Evolutionary conservation across 495 filamentous ascomycete species (phyloP).

Genomic region (Chaetomium tenue): DNA sequence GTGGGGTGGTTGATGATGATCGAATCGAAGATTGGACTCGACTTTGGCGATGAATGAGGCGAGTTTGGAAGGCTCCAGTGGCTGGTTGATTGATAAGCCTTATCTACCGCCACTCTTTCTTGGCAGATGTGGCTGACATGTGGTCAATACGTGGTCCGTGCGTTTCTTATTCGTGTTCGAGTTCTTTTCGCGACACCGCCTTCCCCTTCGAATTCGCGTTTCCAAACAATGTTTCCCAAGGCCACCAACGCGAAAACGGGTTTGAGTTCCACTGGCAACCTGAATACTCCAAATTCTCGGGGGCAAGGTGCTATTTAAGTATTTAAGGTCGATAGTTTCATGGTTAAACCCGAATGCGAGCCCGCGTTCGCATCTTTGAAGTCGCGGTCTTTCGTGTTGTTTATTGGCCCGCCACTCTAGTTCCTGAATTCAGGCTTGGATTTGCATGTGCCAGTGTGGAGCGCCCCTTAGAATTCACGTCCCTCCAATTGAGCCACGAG

Average conservation of each 20-base stretch:
- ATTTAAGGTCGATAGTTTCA: neutral
- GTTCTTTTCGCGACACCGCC: conserved; percentile 12
- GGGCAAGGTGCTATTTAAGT: neutral
- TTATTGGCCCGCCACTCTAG: neutral
- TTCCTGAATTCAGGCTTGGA: neutral
- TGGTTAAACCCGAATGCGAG: neutral
- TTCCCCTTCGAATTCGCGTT: conserved; percentile 13
- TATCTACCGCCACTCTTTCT: conserved; percentile 15
- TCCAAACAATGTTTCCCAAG: neutral
- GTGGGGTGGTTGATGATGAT: conserved; percentile 19
- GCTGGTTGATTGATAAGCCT: conserved; percentile 20
- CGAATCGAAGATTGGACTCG: neutral
- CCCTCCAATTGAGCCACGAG: conserved; percentile 13
- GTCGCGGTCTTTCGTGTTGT: neutral
- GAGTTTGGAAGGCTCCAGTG: conserved; percentile 12
- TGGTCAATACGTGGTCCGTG: neutral
- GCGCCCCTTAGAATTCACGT: neutral
- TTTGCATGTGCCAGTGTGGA: conserved; percentile 16
- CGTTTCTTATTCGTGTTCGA: conserved; percentile 27
- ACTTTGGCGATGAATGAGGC: conserved; percentile 3
- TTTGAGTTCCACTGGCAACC: no score
- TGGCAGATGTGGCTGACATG: neutral
- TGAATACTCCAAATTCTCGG: neutral
- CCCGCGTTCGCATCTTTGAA: conserved; percentile 13
- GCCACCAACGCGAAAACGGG: neutral